phyloP scores from a whole-genome alignment of 129 eudicot genomes.

The Erigeron canadensis region DNA sequence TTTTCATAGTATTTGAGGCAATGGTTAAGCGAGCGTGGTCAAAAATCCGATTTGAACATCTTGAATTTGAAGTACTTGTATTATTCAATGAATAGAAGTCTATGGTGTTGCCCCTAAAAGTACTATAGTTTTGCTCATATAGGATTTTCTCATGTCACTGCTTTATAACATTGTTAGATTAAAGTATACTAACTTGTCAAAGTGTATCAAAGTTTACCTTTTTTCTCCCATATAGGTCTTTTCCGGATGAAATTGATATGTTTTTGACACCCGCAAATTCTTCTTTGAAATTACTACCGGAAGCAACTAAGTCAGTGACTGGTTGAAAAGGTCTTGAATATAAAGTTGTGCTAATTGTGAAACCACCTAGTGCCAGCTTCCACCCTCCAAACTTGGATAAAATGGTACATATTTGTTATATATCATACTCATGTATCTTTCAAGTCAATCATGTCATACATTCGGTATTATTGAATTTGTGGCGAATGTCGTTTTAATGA shows the following conservation, averaged over 20 bases:
- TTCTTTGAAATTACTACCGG: conserved; percentile 54
- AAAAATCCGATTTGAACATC: conserved; percentile 59
- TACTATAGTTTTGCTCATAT: not conserved
- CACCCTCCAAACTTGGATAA: conserved; percentile 95
- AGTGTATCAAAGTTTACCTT: not conserved
- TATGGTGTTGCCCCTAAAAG: conserved; percentile 52
- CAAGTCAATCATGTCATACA: not conserved
- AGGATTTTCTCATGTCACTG: conserved; percentile 16
- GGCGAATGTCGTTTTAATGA: not conserved
- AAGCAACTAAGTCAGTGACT: conserved; percentile 58
- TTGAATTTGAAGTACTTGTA: conserved; percentile 79
- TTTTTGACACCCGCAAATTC: conserved; percentile 94
- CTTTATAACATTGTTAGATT: not conserved
- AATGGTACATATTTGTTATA: conserved; percentile 48
- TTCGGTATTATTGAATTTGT: not conserved
- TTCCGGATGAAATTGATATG: conserved; percentile 76
- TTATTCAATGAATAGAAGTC: conserved; percentile 81
- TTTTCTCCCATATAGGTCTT: conserved; percentile 54
- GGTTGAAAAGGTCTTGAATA: conserved; percentile 95
- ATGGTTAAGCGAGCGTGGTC: conserved; percentile 59
- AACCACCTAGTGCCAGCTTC: conserved; percentile 88
- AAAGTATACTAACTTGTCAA: not conserved
- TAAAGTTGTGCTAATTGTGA: conserved; percentile 56
- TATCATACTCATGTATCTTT: not conserved
- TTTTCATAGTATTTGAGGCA: too few species aligned